Base-by-base conservation (phyloP, 2,329 filamentous ascomycete genomes). In the Penicillium palitans region DNA sequence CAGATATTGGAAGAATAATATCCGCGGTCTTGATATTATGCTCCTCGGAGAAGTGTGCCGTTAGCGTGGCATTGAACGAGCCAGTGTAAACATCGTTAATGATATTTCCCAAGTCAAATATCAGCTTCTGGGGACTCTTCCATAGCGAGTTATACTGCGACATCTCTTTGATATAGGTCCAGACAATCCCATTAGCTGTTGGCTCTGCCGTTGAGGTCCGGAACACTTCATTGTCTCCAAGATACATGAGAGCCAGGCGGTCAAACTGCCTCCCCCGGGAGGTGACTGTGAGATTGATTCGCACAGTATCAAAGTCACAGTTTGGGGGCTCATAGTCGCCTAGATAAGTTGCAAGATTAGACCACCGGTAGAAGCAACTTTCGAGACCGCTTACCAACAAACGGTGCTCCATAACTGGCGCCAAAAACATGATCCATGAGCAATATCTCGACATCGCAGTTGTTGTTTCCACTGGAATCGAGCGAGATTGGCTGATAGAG, bases 141-240 rank as follows among this genome's bases (percentile, higher is more conserved):
- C 90, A 92, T 13, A 95, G 77, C 4, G 84, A 80, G 17, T 88
- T 76, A 70, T 87, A 93, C 53, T 83, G 81, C 1, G 88, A 90
- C 84, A 92, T 86, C 70, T 96, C 90, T 73, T 93, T 95, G 55
- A 87, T 78, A 69, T 90, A 91, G 0, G 83, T 86, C 89, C 89
- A 93, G 45, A 82, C 77, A 61, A 95, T 92, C 7, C 90, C 90
- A 24, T 81, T 81, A 5, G 77, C 64, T 0, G 86, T 90, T 1
- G 91, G 90, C 75, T 96, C 89, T 4, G 90, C 89, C 1, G 91
- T 96, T 6, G 90, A 92, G 2, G 90, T 93, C 25, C 90, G 82
- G 80, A 89, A 95, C n/a, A 96, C 82, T 71, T 96, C 90, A 10
- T 84, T 86, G 71, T 93, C 89, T 41, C 85, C 86, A 39, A 95